These are phyloP conservation scores for Nitzschia sp. DNA, from an alignment of 108 stramenopile species.

Conservation along the genomic window DNA sequence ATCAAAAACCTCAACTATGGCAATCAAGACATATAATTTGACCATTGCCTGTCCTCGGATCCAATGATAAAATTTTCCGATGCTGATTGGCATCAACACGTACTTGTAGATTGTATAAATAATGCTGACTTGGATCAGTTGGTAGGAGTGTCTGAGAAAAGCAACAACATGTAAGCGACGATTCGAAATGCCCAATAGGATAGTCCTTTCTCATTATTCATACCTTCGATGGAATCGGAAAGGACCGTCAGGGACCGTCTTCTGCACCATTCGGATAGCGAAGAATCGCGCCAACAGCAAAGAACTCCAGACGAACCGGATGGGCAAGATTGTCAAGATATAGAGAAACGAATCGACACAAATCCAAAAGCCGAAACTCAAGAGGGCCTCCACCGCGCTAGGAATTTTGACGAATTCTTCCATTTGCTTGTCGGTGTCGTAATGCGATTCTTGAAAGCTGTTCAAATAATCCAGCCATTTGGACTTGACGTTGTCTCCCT, in stretches of 20 bases:
- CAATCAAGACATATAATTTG: conserved; percentile 96
- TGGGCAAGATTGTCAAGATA: conserved; percentile 87
- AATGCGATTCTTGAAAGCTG: conserved; percentile 51
- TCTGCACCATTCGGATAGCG: conserved; percentile 6
- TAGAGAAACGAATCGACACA: conserved; percentile 95
- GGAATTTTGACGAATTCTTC: conserved; percentile 96
- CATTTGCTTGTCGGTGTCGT: conserved; percentile 86
- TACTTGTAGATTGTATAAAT: conserved; percentile 64
- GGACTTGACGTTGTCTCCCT: conserved; percentile 19
- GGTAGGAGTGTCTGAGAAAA: conserved; percentile 78
- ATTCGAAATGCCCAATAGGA: too few relatives aligned
- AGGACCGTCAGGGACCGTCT: conserved; percentile 13
- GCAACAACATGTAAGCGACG: too few relatives aligned
- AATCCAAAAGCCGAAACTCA: conserved; percentile 88
- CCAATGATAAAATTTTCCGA: conserved; percentile 96
- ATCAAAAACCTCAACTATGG: conserved; percentile 97
- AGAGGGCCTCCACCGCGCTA: conserved; percentile 78
- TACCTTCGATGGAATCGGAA: conserved; percentile 56
- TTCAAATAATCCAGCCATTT: conserved; percentile 63
- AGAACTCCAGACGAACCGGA: conserved; percentile 76
- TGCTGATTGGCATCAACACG: conserved; percentile 78
- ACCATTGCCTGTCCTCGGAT: conserved; percentile 97
- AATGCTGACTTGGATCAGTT: conserved; percentile 79
- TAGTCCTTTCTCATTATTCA: conserved; percentile 3
- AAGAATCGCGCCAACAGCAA: conserved; percentile 39